These are phyloP conservation scores for Arabidopsis arenosa DNA, from an alignment of 345 rosid genomes.

Conservation along the genomic window DNA sequence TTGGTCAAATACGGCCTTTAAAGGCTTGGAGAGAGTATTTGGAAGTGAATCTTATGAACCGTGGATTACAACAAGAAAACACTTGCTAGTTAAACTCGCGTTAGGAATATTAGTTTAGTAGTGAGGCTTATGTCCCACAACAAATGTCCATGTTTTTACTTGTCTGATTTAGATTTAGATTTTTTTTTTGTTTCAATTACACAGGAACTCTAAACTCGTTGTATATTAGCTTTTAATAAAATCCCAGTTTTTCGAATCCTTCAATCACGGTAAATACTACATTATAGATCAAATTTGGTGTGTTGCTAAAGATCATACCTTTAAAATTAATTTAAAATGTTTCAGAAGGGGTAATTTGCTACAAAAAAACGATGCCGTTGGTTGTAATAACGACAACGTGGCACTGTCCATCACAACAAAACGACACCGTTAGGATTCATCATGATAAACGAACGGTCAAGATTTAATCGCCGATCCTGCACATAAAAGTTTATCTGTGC, in stretches of 20 bases:
- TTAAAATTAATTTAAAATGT: not conserved
- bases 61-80: slow-evolving; percentile 25
- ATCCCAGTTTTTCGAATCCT: not conserved
- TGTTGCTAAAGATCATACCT: not conserved
- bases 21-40: slow-evolving; percentile 67
- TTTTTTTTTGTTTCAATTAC: not conserved
- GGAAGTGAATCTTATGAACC: slow-evolving; percentile 45
- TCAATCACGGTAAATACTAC: not conserved
- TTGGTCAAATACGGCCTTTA: slow-evolving; percentile 46
- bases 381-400: not conserved
- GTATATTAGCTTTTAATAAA: slow-evolving; percentile 10
- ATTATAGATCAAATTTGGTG: not conserved
- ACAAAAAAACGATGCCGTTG: not conserved
- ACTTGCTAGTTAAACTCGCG: slow-evolving; percentile 17
- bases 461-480: slow-evolving; percentile 15
- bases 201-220: not conserved
- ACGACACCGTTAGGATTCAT: slow-evolving; percentile 9
- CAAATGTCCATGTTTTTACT: slow-evolving; percentile 11
- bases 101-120: slow-evolving; percentile 22
- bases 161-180: not conserved
- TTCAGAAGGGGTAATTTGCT: not conserved
- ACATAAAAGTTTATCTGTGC: not conserved
- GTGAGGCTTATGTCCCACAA: not conserved
- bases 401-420: not conserved
- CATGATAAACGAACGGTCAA: slow-evolving; percentile 33